Percentiles rank a stretch among this genome's conserved stretches.
Conservation (phyloP, 1,284 basidiomycete genomes). For the Gomphus bonarii region DNA sequence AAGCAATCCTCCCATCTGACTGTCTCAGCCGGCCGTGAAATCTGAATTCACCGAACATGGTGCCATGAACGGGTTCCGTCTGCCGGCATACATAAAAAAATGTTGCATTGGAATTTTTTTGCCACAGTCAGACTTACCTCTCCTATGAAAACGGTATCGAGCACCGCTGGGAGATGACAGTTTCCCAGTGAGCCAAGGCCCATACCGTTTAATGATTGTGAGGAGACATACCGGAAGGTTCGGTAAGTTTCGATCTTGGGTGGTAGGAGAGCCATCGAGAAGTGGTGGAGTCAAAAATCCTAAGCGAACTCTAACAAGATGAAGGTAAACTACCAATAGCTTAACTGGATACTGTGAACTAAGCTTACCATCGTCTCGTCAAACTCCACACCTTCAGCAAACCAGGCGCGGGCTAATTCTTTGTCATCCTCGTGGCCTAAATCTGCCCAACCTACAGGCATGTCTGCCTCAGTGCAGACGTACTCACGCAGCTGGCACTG, state of each 20-base stretch:
- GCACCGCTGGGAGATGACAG: neutral
- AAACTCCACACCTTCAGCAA: neutral
- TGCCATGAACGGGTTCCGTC: neutral
- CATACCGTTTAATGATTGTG: neutral
- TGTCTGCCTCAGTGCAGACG: neutral
- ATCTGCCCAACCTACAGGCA: neutral
- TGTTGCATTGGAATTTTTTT: neutral
- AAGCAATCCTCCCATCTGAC: neutral
- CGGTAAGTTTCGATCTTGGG: neutral
- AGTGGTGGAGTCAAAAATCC: neutral
- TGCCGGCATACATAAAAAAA: neutral
- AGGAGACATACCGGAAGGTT: neutral
- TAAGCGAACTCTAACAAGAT: neutral
- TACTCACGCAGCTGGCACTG: slow-evolving; percentile 1
- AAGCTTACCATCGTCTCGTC: neutral
- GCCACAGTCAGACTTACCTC: neutral
- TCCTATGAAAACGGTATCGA: slow-evolving; percentile 1
- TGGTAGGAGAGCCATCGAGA: neutral
- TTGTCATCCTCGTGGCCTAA: neutral
- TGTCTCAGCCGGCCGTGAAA: neutral
- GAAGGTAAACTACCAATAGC: neutral
- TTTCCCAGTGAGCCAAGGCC: neutral
- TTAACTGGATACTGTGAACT: neutral
- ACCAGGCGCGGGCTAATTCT: neutral
- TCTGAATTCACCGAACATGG: neutral